Evolutionary conservation across 2,329 filamentous ascomycete genomes (phyloP).

Genomic region (Pseudogymnoascus sp.): DNA sequence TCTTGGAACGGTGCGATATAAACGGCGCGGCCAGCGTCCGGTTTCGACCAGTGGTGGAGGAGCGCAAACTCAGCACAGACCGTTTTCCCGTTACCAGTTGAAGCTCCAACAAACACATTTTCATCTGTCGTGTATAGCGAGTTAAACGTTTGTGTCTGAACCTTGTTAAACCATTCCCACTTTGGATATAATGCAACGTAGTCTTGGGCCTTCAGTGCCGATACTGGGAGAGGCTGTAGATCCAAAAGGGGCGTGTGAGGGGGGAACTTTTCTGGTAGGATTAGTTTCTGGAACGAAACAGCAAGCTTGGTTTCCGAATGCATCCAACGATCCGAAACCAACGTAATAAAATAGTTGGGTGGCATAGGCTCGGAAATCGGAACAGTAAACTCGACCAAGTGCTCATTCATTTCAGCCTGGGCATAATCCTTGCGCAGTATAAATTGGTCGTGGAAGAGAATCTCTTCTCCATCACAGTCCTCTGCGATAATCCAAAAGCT

Average conservation of each 20-base stretch:
- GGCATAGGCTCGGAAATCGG: constrained; percentile 97
- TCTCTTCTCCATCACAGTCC: constrained; percentile 93
- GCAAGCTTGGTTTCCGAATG: constrained; percentile 89
- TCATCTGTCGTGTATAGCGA: constrained; percentile 85
- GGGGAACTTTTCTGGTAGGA: constrained; percentile 90
- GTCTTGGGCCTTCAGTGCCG: constrained; percentile 78
- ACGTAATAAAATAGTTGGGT: constrained; percentile 94
- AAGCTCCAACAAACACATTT: constrained; percentile 87
- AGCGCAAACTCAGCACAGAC: constrained; percentile 93
- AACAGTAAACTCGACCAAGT: constrained; percentile 91
- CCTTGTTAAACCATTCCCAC: constrained; percentile 88
- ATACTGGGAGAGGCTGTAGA: constrained; percentile 80
- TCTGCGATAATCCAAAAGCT: constrained; percentile 97
- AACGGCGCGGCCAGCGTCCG: constrained; percentile 67
- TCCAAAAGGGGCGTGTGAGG: constrained; percentile 88
- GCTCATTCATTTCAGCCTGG: constrained; percentile 76
- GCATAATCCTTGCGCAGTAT: constrained; percentile 86
- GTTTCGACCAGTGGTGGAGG: constrained; percentile 74
- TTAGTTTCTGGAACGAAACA: constrained; percentile 89
- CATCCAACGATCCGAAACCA: constrained; percentile 97
- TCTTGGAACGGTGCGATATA: constrained; percentile 95
- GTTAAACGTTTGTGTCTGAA: constrained; percentile 96
- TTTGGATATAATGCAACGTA: constrained; percentile 73
- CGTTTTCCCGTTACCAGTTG: constrained; percentile 92
- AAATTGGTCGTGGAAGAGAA: constrained; percentile 91